phyloP scores from a whole-genome alignment of 768 basidiomycete species.

The Kwoniella shandongensis region DNA sequence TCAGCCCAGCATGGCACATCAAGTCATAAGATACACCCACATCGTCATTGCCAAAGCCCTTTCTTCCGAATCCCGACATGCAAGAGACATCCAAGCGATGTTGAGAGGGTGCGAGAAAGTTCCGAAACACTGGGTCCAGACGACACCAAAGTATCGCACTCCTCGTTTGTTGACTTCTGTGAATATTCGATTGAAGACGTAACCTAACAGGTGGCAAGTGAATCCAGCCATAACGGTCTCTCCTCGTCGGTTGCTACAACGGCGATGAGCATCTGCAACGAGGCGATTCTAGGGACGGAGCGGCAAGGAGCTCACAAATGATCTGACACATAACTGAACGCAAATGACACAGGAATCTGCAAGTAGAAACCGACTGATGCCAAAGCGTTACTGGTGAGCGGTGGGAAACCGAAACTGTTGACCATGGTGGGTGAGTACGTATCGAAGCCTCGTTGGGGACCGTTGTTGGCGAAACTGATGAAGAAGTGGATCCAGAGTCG shows the following conservation, averaged over 20 bases:
- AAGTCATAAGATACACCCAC: background rate
- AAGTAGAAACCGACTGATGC: constrained; percentile 39
- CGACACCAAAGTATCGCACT: constrained; percentile 25
- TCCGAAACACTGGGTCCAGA: constrained; percentile 26
- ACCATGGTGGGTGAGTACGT: constrained; percentile 34
- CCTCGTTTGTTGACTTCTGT: constrained; percentile 16
- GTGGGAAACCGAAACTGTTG: constrained; percentile 22
- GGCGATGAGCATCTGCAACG: constrained; percentile 30
- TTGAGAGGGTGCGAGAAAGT: constrained; percentile 33
- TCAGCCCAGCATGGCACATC: too few species aligned
- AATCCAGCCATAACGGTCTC: constrained; percentile 10
- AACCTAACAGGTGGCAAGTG: constrained; percentile 21
- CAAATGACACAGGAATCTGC: constrained; percentile 17
- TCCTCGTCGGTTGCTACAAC: constrained; percentile 1
- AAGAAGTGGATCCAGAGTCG: constrained; percentile 33
- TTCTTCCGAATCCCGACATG: constrained; percentile 35
- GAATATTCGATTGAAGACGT: constrained; percentile 22
- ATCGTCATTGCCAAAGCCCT: constrained; percentile 46
- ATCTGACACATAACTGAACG: constrained; percentile 20
- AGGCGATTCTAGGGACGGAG: constrained; percentile 26
- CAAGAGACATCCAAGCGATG: constrained; percentile 45
- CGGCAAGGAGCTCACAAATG: constrained; percentile 20
- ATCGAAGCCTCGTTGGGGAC: constrained; percentile 23
- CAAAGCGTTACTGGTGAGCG: constrained; percentile 45
- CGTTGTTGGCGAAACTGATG: constrained; percentile 22